These are phyloP conservation scores for Aureobasidium sp. DNA, from an alignment of 2,329 filamentous ascomycete species.

Conservation along the genomic window DNA sequence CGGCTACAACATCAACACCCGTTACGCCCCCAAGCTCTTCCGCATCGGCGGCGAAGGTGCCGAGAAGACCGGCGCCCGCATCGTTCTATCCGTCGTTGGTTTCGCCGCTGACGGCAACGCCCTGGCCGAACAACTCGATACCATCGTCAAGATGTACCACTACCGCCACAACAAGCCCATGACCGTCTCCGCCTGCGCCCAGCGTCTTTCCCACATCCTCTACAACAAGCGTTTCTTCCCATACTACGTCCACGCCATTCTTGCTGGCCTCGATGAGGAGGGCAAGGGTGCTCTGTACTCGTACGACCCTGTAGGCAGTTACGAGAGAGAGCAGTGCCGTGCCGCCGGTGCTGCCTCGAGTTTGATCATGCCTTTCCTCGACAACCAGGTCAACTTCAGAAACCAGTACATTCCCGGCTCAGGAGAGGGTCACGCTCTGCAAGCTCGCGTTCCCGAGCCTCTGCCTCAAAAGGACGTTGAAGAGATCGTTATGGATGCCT, in stretches of 20 bases:
- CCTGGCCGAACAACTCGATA: slow-evolving; percentile 85
- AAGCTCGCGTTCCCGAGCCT: slow-evolving; percentile 60
- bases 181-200: slow-evolving; percentile 86
- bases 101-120: slow-evolving; percentile 94
- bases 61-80: slow-evolving; percentile 72
- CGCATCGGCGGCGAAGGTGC: slow-evolving; percentile 88
- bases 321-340: slow-evolving; percentile 93
- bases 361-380: slow-evolving; percentile 97
- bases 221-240: slow-evolving; percentile 99
- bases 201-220: slow-evolving; percentile 87
- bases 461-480: slow-evolving; percentile 68
- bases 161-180: slow-evolving; percentile 98
- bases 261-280: slow-evolving; percentile 89
- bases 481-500: slow-evolving; percentile 88
- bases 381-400: slow-evolving; percentile 99
- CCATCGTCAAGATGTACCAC: slow-evolving; percentile 96
- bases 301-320: slow-evolving; percentile 96
- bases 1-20: slow-evolving; percentile 98
- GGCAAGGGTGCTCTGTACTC: slow-evolving; percentile 91
- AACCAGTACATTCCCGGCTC: slow-evolving; percentile 92
- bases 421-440: slow-evolving; percentile 70
- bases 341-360: slow-evolving; percentile 78
- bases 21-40: slow-evolving; percentile 92
- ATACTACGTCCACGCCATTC: slow-evolving; percentile 92
- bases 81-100: slow-evolving; percentile 88